phyloP scores from a whole-genome alignment of 495 filamentous ascomycete species.

The Penicillium daleae region DNA sequence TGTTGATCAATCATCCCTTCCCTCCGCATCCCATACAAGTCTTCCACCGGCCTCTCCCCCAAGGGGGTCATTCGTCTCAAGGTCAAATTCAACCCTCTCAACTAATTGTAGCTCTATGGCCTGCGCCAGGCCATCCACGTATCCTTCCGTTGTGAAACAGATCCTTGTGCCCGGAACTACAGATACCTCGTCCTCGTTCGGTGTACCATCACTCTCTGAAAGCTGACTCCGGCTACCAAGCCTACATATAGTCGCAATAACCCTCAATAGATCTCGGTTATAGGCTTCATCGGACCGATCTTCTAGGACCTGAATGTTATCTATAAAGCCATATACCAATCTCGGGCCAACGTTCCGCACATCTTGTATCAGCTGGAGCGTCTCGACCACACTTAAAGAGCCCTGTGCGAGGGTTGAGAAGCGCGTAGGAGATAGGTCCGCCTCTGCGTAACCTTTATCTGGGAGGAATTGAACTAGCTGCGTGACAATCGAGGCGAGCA shows the following conservation, averaged over 20 bases:
- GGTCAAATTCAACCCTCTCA: background rate
- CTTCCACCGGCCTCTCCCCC: background rate
- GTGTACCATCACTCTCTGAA: background rate
- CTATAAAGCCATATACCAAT: background rate
- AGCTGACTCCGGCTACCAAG: background rate
- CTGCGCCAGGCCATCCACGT: background rate
- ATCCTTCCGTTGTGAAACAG: background rate
- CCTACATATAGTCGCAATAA: background rate
- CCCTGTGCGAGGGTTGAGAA: too few relatives aligned
- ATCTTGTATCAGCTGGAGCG: too few relatives aligned
- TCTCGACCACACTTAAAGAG: too few relatives aligned
- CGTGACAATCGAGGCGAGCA: too few relatives aligned
- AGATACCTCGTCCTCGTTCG: background rate
- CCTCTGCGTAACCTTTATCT: too few relatives aligned
- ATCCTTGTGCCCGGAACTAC: background rate
- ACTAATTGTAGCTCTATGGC: background rate
- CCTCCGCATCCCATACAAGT: conserved; percentile 1
- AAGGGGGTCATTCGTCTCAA: background rate
- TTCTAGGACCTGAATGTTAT: background rate
- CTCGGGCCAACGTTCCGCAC: background rate
- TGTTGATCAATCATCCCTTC: background rate
- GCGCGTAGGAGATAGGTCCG: too few relatives aligned
- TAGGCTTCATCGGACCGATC: background rate
- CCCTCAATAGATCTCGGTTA: background rate
- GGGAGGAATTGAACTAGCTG: too few relatives aligned